Conservation (phyloP, 1,284 basidiomycete genomes). For the Microbotryomycetes sp. region DNA sequence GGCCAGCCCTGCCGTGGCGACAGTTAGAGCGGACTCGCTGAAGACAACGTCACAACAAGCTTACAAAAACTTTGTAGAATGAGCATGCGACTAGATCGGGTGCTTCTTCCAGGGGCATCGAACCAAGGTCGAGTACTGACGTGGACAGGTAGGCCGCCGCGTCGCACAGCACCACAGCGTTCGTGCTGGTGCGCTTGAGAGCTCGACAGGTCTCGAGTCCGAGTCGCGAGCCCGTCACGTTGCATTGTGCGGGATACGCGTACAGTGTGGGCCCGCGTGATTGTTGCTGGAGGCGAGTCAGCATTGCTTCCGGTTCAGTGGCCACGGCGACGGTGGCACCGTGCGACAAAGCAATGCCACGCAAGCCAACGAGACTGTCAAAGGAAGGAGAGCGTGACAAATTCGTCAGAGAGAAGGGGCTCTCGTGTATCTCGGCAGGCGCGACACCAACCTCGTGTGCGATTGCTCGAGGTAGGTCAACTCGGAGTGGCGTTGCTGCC, state of each 20-base stretch:
- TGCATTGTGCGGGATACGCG: conserved; percentile 29
- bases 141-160: conserved; percentile 44
- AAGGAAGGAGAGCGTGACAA: not conserved
- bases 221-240: conserved; percentile 23
- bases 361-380: conserved; percentile 66
- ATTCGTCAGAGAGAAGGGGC: not conserved
- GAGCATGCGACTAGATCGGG: conserved; percentile 70
- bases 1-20: conserved; percentile 58
- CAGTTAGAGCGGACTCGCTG: too few species aligned
- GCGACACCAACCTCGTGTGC: conserved; percentile 55
- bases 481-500: conserved; percentile 35
- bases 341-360: conserved; percentile 56
- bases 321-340: conserved; percentile 51
- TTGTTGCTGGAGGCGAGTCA: not conserved
- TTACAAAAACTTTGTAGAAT: conserved; percentile 74
- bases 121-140: conserved; percentile 61
- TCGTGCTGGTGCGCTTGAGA: conserved; percentile 20
- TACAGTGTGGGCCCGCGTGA: conserved; percentile 9
- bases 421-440: not conserved
- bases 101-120: conserved; percentile 69
- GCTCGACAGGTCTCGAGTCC: conserved; percentile 10
- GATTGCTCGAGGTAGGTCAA: conserved; percentile 65
- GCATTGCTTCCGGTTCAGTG: conserved; percentile 45
- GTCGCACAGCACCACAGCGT: conserved; percentile 35
- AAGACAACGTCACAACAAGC: too few species aligned